Conservation (phyloP, 2,329 filamentous ascomycete species). For the Lasiodiplodia hormozganensis region DNA sequence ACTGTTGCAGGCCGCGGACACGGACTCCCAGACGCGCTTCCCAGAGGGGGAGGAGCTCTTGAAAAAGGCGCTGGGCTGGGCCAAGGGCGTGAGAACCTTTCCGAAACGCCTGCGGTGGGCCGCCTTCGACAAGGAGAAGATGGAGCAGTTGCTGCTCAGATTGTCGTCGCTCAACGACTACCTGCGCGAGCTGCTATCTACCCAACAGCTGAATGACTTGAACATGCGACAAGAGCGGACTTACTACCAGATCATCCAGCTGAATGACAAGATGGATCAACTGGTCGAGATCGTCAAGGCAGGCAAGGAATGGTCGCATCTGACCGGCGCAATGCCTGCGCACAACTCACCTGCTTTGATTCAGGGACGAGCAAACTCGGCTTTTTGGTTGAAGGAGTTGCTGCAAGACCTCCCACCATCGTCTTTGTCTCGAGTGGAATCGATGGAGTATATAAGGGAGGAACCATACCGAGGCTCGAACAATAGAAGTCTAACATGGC, state of each 20-base stretch:
- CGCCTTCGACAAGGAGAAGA: conserved; percentile 39
- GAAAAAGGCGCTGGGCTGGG: conserved; percentile 41
- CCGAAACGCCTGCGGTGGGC: conserved; percentile 44
- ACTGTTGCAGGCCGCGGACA: conserved; percentile 33
- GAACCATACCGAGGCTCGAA: background rate
- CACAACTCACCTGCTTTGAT: conserved; percentile 30
- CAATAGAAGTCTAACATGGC: conserved; percentile 36
- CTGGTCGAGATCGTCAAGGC: conserved; percentile 45
- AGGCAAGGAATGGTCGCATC: conserved; percentile 31
- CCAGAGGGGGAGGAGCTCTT: conserved; percentile 38
- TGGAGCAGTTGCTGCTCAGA: conserved; percentile 42
- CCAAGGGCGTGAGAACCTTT: conserved; percentile 37
- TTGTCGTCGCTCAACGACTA: conserved; percentile 46
- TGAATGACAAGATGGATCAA: conserved; percentile 45
- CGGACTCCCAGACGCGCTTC: conserved; percentile 39
- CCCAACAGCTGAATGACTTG: conserved; percentile 40
- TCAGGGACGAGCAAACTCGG: background rate
- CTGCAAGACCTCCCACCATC: conserved; percentile 34
- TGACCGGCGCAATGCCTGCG: background rate
- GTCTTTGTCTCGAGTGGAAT: conserved; percentile 31
- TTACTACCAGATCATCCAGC: conserved; percentile 46
- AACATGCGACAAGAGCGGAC: conserved; percentile 42
- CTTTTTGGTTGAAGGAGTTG: conserved; percentile 24
- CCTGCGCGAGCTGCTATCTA: conserved; percentile 44
- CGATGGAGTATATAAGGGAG: conserved; percentile 5